Evolutionary conservation across 345 rosid genomes (phyloP), one percentile per base, ranked within the genome.

Genomic region (Melastoma malabathricum): DNA sequence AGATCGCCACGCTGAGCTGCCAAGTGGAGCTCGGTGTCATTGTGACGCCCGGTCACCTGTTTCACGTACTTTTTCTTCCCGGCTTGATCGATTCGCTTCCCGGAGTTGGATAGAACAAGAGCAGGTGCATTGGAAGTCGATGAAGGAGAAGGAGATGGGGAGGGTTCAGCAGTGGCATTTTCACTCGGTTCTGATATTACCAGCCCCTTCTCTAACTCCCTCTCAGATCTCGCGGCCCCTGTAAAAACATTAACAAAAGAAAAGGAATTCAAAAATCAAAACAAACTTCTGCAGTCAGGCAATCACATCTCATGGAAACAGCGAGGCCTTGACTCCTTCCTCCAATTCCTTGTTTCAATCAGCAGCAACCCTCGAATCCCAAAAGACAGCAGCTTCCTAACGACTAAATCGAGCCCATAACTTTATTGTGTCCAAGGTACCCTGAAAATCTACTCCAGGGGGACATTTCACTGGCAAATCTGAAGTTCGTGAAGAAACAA

Each of bases 11-110:
- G 87, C 71, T 92, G 93, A 19, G 94, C 98, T 0, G 86, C 87
- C 54, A 84, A 64, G 54, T 87, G 97, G 38, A 92, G 84, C 72
- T 88, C 97, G 0, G 95, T 84, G 57, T 85, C 93, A 31, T 92
- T 84, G 60, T 85, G 86, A 18, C 88, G 95, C 49, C 86, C 94
- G 0, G 90, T 90, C 43, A 89, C 96, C 65, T 89, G 97, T 69
- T 89, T 89, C n/a, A 89, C 90, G 60, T 84, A 82, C 84, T 83
- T 92, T 64, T 84, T 84, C 64, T 72, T 92, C 4, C 80, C 84
- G 1, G 90, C 96, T 61, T 87, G 97, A 56, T 92, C 98, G n/a
- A 92, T 90, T 34, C 73, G 68, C 61, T 84, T 88, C 53, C 95
- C 95, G 0, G 97, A 87, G 47, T 78, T 82, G 41, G 86, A 78